Evolutionary conservation across 192 early-diverging fungal species (phyloP), one percentile per base, ranked within the genome.

Genomic region (Globomyces pollinis-pini): DNA sequence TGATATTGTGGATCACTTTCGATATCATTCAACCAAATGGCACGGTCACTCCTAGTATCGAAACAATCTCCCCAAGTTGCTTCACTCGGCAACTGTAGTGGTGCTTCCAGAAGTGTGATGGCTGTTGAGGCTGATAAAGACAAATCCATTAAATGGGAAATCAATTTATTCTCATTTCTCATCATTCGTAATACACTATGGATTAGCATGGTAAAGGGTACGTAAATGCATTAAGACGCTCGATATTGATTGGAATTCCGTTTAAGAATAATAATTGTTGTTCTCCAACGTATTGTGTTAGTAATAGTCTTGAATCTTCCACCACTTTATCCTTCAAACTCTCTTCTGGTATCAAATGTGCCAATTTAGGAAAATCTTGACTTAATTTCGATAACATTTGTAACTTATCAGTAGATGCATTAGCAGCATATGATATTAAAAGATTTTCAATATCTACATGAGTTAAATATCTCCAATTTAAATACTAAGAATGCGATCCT

Each of bases 11-110:
- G 39, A 60, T 99, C 96, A 15, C 73, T 86, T 59, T 91, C 91
- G 18, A 99, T 68, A 67, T 99, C 88, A 65, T 97, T 99, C 66
- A 85, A 75, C 96, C 96, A 99, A 20, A 87, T 50, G 13, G 91
- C 65, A 1, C 73, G 30, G 38, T 79, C 76, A 21, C 88, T 83
- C 30, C 91, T 88, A 26, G 90, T 84, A 63, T 96, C 93, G 66
- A 90, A 94, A 1, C 79, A 61, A 4, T 72, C 69, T 11, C 72
- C 72, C 78, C 78, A 81, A 1, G 18, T 6, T n/a, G n/a, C n/a
- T n/a, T n/a, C n/a, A n/a, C n/a, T n/a, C 54, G 1, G 38, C 50
- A 18, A 63, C 15, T 24, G 64, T 66, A 8, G 60, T 36, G 21
- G 45, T 57, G 4, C 35, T 34, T 7, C n/a, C 11, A 24, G 15